phyloP scores from a whole-genome alignment of 2,329 filamentous ascomycete species.

The Diaporthe ampelina region DNA sequence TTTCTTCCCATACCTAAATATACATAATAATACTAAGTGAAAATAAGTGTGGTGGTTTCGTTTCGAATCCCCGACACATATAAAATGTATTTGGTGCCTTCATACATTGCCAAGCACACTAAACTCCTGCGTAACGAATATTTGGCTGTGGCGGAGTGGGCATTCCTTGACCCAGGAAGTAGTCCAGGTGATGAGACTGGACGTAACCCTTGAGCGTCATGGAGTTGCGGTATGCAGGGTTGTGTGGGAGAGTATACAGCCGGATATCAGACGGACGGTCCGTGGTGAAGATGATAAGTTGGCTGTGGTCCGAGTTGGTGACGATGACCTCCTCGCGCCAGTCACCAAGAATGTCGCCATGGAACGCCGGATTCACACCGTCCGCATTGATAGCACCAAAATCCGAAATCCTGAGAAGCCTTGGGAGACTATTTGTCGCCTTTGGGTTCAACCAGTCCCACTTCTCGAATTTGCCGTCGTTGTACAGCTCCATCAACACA shows the following conservation, averaged over 20 bases:
- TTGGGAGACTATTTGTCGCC: neutral
- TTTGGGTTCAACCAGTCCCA: constrained; percentile 15
- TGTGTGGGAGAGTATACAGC: neutral
- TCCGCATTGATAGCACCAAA: neutral
- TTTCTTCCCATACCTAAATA: too few relatives aligned
- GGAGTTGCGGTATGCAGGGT: neutral
- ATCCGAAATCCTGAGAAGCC: neutral
- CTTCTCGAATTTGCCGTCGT: constrained; percentile 6
- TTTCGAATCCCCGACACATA: too few relatives aligned
- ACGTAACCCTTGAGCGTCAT: constrained; percentile 23
- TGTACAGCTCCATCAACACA: neutral
- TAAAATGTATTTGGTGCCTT: too few relatives aligned
- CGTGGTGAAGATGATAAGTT: neutral
- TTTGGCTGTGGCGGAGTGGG: neutral
- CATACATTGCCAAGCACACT: too few relatives aligned
- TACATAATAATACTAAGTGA: too few relatives aligned
- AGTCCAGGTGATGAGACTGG: constrained; percentile 11
- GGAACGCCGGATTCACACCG: constrained; percentile 4
- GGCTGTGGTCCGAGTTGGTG: neutral
- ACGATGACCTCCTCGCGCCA: constrained; percentile 7
- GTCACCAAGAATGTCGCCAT: neutral
- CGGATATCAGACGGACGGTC: neutral
- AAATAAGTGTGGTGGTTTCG: too few relatives aligned
- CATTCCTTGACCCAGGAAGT: neutral
- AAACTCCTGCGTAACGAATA: neutral